Evolutionary conservation across 352 stramenopile species (phyloP).

Genomic region (Globisporangium parvum): DNA sequence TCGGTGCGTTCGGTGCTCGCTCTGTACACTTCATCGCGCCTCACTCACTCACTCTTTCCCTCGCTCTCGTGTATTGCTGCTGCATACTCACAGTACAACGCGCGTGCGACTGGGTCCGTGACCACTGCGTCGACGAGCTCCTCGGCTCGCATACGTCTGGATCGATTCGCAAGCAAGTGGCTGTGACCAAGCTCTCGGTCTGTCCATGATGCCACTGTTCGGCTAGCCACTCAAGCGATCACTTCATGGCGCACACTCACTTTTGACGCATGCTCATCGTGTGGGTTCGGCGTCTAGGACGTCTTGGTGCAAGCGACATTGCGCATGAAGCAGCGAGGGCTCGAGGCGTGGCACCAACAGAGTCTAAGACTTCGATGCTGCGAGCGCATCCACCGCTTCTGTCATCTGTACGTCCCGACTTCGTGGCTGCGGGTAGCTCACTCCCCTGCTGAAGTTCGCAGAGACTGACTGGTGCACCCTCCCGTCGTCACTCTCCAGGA

Average conservation of each 20-base stretch:
- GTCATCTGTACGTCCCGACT: constrained; percentile 39
- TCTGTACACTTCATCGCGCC: not conserved
- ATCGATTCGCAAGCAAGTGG: constrained; percentile 30
- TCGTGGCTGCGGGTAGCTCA: no score
- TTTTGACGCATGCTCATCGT: not conserved
- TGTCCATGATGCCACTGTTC: not conserved
- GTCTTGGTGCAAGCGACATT: constrained; percentile 5
- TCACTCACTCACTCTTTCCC: not conserved
- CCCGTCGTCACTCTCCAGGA: constrained; percentile 18
- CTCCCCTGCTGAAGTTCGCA: no score
- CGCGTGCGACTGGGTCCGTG: constrained; percentile 34
- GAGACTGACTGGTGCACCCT: no score
- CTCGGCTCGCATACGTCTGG: constrained; percentile 13
- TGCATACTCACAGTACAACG: constrained; percentile 7
- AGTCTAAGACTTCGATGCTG: constrained; percentile 17
- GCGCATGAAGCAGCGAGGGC: constrained; percentile 6
- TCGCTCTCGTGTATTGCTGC: not conserved
- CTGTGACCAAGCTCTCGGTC: constrained; percentile 35
- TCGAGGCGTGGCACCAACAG: constrained; percentile 23
- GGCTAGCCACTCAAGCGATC: not conserved
- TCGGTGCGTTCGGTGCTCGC: constrained; percentile 1
- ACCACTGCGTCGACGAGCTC: constrained; percentile 47
- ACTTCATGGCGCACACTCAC: not conserved
- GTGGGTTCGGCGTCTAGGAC: constrained; percentile 9
- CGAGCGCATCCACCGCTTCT: constrained; percentile 29